Percentiles rank a stretch among this genome's conserved stretches.
Evolutionary conservation across 495 filamentous ascomycete genomes (phyloP).

Genomic region (Aspergillus asperescens): DNA sequence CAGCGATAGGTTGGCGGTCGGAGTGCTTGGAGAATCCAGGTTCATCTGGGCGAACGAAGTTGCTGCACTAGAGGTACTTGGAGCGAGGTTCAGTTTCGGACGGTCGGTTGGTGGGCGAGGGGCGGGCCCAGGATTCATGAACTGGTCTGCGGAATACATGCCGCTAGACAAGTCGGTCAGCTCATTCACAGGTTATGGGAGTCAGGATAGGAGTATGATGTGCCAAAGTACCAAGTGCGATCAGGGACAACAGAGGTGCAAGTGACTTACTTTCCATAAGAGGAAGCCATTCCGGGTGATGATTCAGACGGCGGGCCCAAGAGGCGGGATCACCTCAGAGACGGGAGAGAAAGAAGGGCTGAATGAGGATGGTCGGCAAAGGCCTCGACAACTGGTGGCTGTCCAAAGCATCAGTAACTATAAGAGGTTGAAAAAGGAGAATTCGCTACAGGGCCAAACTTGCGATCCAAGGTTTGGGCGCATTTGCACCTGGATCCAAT

Average conservation of each 20-base stretch:
- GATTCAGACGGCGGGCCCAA: conserved; percentile 15
- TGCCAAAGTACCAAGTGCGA: not conserved
- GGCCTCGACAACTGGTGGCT: conserved; percentile 10
- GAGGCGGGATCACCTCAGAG: conserved; percentile 8
- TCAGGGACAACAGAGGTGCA: not conserved
- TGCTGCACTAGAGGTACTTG: conserved; percentile 64
- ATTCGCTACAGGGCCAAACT: conserved; percentile 1
- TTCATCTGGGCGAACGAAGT: conserved; percentile 73
- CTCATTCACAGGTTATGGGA: not conserved
- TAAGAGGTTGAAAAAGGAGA: not conserved
- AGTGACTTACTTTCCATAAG: conserved; percentile 40
- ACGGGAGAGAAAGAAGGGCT: not conserved
- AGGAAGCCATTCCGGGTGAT: conserved; percentile 22
- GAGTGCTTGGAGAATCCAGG: conserved; percentile 62
- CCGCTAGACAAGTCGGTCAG: conserved; percentile 27
- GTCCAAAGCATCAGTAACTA: conserved; percentile 9
- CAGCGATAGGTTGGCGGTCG: conserved; percentile 43
- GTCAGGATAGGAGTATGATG: not conserved
- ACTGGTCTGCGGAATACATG: conserved; percentile 64
- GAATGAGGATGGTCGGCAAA: conserved; percentile 1
- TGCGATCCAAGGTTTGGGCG: conserved; percentile 3
- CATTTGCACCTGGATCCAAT: conserved; percentile 10
- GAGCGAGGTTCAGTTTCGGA: conserved; percentile 63
- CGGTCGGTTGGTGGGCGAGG: conserved; percentile 83
- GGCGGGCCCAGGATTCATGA: conserved; percentile 96